These are phyloP conservation scores for Trichosporon ovoides DNA, from an alignment of 1,284 basidiomycete genomes.

Conservation along the genomic window DNA sequence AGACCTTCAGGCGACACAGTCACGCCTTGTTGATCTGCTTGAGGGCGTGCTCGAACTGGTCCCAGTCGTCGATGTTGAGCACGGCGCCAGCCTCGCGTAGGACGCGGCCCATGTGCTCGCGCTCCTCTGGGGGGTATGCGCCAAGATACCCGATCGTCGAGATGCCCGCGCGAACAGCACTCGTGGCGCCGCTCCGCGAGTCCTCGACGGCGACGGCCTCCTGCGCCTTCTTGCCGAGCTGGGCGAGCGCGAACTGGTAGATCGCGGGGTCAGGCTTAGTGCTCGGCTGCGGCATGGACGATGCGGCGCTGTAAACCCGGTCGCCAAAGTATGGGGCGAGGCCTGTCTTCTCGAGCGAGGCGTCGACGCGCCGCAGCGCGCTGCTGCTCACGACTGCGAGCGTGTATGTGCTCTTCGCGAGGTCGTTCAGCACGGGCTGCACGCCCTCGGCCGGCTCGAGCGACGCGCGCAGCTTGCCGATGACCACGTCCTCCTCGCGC, in stretches of 20 bases:
- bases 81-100: conserved; percentile 22
- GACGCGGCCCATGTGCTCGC: conserved; percentile 17
- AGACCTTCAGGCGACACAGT: too few species aligned
- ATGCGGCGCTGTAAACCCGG: conserved; percentile 26
- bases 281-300: conserved; percentile 19
- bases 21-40: not conserved
- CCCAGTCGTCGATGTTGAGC: conserved; percentile 27
- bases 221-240: conserved; percentile 13
- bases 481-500: conserved; percentile 21
- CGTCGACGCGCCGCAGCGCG: conserved; percentile 25
- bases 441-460: conserved; percentile 21
- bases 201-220: conserved; percentile 29
- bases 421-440: conserved; percentile 12
- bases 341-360: conserved; percentile 19
- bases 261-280: conserved; percentile 32
- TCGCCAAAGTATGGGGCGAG: conserved; percentile 21
- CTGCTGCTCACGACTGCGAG: conserved; percentile 24
- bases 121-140: conserved; percentile 22
- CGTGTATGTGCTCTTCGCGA: conserved; percentile 12
- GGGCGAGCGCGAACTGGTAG: conserved; percentile 20
- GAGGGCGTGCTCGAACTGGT: conserved; percentile 14
- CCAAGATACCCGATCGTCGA: conserved; percentile 27
- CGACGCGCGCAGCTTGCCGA: conserved; percentile 12
- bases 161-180: conserved; percentile 23
- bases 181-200: conserved; percentile 22